Percentiles rank a stretch among this genome's conserved stretches.
Evolutionary conservation across 352 stramenopile species (phyloP).

Genomic region (Phytophthora syringae): DNA sequence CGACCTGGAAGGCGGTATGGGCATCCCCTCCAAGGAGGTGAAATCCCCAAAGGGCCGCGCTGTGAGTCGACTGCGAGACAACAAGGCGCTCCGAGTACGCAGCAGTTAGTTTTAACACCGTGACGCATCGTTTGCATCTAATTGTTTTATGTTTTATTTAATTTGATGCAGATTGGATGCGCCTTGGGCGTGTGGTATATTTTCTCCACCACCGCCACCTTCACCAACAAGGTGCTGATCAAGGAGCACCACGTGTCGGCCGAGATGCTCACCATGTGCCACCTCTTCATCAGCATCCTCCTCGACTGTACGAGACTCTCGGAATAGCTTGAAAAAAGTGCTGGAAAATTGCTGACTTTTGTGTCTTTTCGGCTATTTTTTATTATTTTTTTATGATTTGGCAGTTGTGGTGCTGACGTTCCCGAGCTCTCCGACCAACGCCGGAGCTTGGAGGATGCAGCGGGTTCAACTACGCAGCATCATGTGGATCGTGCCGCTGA

Average conservation of each 20-base stretch:
- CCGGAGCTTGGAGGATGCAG: slow-evolving; percentile 71
- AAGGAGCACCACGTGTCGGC: slow-evolving; percentile 88
- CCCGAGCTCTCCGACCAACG: slow-evolving; percentile 46
- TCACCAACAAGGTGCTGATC: slow-evolving; percentile 89
- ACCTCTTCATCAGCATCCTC: slow-evolving; percentile 82
- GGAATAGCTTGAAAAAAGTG: background rate
- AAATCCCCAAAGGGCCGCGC: slow-evolving; percentile 30
- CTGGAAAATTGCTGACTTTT: slow-evolving; percentile 2
- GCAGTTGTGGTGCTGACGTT: slow-evolving; percentile 81
- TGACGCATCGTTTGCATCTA: too few relatives aligned
- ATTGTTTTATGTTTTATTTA: background rate
- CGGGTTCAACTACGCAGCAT: slow-evolving; percentile 65
- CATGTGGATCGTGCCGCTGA: slow-evolving; percentile 81
- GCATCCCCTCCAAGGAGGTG: slow-evolving; percentile 24
- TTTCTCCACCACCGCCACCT: slow-evolving; percentile 82
- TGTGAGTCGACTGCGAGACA: slow-evolving; percentile 31
- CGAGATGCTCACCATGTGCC: slow-evolving; percentile 87
- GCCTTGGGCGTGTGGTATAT: slow-evolving; percentile 75
- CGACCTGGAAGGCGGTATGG: slow-evolving; percentile 40
- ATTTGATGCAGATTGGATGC: slow-evolving; percentile 33
- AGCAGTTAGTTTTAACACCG: too few relatives aligned
- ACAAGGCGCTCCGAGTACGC: slow-evolving; percentile 36
- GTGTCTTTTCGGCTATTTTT: slow-evolving; percentile 2
- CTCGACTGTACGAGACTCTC: slow-evolving; percentile 66
- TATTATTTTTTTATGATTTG: too few relatives aligned